Conservation (phyloP, 108 stramenopile genomes). For the Schizochytrium sp. region DNA sequence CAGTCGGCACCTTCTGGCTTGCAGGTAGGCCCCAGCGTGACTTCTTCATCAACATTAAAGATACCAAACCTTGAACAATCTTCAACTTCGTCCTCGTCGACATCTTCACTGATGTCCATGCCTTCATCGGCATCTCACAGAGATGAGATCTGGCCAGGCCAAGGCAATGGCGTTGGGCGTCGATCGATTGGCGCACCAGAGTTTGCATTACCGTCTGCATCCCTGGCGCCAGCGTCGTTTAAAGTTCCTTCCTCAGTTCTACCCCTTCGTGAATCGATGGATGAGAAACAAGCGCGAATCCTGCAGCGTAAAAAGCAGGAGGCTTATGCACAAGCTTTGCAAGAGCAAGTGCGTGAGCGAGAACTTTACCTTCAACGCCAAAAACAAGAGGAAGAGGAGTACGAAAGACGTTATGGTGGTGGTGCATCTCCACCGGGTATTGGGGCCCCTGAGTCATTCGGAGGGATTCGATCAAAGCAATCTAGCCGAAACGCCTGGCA, state of each 20-base stretch:
- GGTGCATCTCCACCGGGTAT: neutral
- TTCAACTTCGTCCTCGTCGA: neutral
- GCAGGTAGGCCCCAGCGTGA: neutral
- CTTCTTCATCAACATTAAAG: slow-evolving; percentile 22
- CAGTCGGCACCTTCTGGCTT: neutral
- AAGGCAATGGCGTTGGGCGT: neutral
- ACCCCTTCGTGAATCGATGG: neutral
- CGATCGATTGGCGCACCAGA: neutral
- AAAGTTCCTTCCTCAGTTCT: neutral
- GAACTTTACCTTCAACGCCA: neutral
- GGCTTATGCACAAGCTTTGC: neutral
- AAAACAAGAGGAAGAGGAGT: slow-evolving; percentile 39
- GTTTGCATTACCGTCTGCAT: neutral
- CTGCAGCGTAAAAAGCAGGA: slow-evolving; percentile 56
- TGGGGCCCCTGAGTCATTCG: neutral
- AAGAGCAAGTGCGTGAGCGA: slow-evolving; percentile 54
- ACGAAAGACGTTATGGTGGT: slow-evolving; percentile 43
- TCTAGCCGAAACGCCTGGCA: neutral
- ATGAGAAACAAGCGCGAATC: slow-evolving; percentile 53
- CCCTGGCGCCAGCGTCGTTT: neutral
- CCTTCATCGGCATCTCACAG: neutral
- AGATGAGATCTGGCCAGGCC: neutral
- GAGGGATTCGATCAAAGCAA: neutral
- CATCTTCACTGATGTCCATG: neutral
- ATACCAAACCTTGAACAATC: neutral